A percentile compares a stretch with the other conserved stretches of the same genome.
Evolutionary conservation across 1,139 yeast species (phyloP).

Genomic region (Meyerozyma carpophila): DNA sequence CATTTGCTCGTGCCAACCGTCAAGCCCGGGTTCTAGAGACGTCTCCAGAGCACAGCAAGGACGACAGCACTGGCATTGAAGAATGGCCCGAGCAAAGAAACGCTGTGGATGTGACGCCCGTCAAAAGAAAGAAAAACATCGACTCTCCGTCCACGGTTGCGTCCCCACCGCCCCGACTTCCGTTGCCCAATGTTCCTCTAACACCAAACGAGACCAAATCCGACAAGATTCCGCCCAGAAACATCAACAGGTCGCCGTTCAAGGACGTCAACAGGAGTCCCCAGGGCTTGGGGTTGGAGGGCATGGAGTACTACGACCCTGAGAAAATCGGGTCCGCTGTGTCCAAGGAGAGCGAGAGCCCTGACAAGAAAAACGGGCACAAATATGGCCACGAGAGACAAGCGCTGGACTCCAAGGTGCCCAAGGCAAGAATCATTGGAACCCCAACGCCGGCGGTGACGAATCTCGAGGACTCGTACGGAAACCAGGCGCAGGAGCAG

Average conservation of each 20-base stretch:
- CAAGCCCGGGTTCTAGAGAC: constrained; percentile 46
- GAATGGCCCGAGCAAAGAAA: neutral
- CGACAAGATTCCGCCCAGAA: neutral
- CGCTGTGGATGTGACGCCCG: constrained; percentile 5
- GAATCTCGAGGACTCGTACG: constrained; percentile 23
- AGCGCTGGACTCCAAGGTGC: neutral
- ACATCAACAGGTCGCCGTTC: neutral
- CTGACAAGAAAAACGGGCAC: neutral
- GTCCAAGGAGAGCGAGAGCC: neutral
- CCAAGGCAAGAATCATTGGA: neutral
- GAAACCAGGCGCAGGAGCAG: neutral
- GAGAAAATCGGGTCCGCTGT: neutral
- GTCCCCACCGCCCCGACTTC: constrained; percentile 12
- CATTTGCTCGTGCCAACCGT: constrained; percentile 40
- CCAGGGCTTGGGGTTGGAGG: constrained; percentile 2
- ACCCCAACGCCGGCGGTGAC: constrained; percentile 33
- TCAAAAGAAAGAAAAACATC: constrained; percentile 1
- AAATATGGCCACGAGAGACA: neutral
- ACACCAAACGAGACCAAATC: constrained; percentile 3
- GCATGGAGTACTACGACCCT: constrained; percentile 1
- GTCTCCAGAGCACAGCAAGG: constrained; percentile 1
- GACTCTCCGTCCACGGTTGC: constrained; percentile 1
- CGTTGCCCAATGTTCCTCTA: constrained; percentile 10
- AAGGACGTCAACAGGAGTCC: neutral
- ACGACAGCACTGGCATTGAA: neutral